These are phyloP conservation scores for Phytophthora brassicae DNA, from an alignment of 352 stramenopile genomes.

Conservation along the genomic window DNA sequence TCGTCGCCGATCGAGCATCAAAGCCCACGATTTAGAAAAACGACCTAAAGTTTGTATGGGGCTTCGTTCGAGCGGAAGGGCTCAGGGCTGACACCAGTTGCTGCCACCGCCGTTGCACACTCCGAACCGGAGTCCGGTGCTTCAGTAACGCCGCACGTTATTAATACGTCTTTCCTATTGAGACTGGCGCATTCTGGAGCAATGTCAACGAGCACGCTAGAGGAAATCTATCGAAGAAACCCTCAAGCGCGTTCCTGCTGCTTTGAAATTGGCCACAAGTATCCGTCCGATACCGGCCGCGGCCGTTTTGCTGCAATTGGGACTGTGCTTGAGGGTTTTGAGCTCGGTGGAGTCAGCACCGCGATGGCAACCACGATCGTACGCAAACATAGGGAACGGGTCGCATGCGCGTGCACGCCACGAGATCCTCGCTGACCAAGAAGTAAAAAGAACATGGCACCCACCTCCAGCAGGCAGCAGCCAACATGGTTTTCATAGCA, in stretches of 20 bases:
- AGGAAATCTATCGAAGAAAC: constrained; percentile 1
- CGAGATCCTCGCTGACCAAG: not conserved
- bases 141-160: constrained; percentile 14
- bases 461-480: not conserved
- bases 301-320: constrained; percentile 1
- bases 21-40: too few relatives aligned
- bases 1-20: constrained; percentile 11
- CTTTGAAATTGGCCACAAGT: not conserved
- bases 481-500: not conserved
- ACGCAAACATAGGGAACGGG: constrained; percentile 20
- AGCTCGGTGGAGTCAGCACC: constrained; percentile 17
- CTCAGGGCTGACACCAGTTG: constrained; percentile 16
- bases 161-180: constrained; percentile 2
- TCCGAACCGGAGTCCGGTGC: constrained; percentile 12
- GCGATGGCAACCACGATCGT: constrained; percentile 10
- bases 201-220: not conserved
- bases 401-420: constrained; percentile 1
- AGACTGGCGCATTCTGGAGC: constrained; percentile 23
- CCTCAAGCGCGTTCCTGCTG: not conserved
- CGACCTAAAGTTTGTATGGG: constrained; percentile 19
- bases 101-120: constrained; percentile 1
- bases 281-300: too few relatives aligned
- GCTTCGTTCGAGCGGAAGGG: constrained; percentile 16
- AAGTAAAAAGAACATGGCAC: constrained; percentile 12
- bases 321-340: not conserved